These are phyloP conservation scores for Populus hybrid DNA, from an alignment of 441 rosid genomes.

Conservation along the genomic window DNA sequence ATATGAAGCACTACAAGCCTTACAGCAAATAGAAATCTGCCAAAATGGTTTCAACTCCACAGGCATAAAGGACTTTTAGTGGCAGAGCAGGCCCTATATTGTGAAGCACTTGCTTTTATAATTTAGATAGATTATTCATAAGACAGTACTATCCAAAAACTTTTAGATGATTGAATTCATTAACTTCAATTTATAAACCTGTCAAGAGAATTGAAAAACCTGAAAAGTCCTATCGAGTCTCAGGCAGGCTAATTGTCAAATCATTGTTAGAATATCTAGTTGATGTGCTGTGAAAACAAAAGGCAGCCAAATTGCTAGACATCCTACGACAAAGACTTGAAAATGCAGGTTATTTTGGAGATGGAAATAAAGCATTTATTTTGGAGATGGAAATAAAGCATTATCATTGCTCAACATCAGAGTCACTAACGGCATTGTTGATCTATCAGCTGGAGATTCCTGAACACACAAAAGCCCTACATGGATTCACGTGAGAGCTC, in stretches of 20 bases:
- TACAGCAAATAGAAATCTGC: neutral
- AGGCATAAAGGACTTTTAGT: neutral
- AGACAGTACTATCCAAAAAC: no score
- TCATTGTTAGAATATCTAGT: neutral
- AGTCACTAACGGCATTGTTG: neutral
- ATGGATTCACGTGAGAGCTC: neutral
- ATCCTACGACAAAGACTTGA: neutral
- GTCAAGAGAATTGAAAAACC: neutral
- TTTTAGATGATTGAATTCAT: no score
- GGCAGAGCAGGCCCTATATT: neutral
- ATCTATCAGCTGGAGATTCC: neutral
- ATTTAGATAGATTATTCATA: no score
- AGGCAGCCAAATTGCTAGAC: neutral
- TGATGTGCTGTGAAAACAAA: neutral
- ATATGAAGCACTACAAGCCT: neutral
- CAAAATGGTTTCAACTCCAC: neutral
- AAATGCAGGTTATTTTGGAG: slow-evolving; percentile 2
- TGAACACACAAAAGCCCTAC: no score
- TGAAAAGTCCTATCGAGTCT: neutral
- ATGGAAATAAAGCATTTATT: neutral
- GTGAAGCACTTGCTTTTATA: neutral
- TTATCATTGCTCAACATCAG: neutral
- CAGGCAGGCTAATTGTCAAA: neutral
- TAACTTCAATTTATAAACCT: neutral
- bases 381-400: neutral